Conservation (phyloP, 345 rosid genomes). For the Brassica cretica region DNA sequence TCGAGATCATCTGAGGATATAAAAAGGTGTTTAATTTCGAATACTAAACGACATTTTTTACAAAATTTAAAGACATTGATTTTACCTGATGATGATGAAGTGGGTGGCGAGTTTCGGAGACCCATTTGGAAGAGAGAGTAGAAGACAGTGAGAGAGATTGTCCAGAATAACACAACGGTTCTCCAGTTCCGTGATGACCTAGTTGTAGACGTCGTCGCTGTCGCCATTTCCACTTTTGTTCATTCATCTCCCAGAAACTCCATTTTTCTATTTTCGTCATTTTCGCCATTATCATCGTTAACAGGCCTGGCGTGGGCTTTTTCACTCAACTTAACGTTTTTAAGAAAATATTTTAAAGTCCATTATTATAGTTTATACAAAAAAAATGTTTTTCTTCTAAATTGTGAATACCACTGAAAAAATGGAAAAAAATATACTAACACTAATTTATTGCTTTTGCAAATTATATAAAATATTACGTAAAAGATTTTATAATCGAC, state of each 20-base stretch:
- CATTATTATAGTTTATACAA: no score
- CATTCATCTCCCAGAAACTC: background rate
- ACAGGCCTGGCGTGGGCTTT: background rate
- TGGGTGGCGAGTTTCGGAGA: constrained; percentile 42
- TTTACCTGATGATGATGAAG: constrained; percentile 45
- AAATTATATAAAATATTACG: no score
- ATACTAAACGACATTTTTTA: background rate
- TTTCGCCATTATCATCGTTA: background rate
- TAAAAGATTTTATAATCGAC: no score
- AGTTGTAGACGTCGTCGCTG: constrained; percentile 27
- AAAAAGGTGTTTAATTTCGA: background rate
- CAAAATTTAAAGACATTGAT: background rate
- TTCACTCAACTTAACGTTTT: background rate
- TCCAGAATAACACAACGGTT: constrained; percentile 53
- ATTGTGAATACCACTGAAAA: no score
- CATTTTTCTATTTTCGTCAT: background rate
- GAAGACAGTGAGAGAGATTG: constrained; percentile 47
- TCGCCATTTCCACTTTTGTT: constrained; percentile 36
- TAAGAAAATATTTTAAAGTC: background rate
- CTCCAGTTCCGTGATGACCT: constrained; percentile 44
- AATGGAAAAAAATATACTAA: no score
- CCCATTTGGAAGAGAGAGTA: constrained; percentile 55
- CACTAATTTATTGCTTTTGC: no score
- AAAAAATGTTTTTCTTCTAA: no score
- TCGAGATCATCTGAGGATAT: background rate